These are phyloP conservation scores for Termitomyces sp. DNA, from an alignment of 768 basidiomycete genomes.

Conservation along the genomic window DNA sequence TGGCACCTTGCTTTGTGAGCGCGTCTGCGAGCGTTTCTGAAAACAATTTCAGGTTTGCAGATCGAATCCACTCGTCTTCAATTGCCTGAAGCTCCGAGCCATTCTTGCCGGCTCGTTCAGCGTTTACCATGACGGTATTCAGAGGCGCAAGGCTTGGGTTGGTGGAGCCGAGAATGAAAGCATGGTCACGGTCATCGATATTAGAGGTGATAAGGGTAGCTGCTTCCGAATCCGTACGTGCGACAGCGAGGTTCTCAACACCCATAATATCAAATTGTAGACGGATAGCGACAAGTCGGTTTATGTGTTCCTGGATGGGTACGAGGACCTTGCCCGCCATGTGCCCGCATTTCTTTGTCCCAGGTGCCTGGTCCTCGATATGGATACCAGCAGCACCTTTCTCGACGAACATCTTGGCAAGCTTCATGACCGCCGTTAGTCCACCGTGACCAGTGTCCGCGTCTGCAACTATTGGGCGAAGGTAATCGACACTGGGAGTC, in stretches of 20 bases:
- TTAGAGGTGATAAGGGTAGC: slow-evolving; percentile 96
- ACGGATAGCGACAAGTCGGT: slow-evolving; percentile 94
- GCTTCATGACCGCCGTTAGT: slow-evolving; percentile 97
- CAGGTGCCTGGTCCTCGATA: slow-evolving; percentile 95
- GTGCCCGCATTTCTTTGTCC: slow-evolving; percentile 94
- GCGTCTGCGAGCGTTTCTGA: slow-evolving; percentile 67
- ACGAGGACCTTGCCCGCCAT: slow-evolving; percentile 98
- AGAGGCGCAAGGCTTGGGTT: slow-evolving; percentile 67
- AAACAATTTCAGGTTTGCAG: slow-evolving; percentile 80
- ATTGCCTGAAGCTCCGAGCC: slow-evolving; percentile 80
- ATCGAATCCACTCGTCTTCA: slow-evolving; percentile 81
- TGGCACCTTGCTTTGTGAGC: slow-evolving; percentile 51
- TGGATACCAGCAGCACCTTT: slow-evolving; percentile 98
- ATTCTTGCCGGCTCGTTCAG: slow-evolving; percentile 73
- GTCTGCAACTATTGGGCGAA: slow-evolving; percentile 93
- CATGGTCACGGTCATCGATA: slow-evolving; percentile 95
- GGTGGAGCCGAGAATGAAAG: slow-evolving; percentile 92
- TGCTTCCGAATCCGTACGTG: slow-evolving; percentile 95
- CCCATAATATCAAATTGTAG: slow-evolving; percentile 99
- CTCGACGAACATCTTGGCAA: slow-evolving; percentile 98
- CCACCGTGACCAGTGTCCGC: slow-evolving; percentile 99
- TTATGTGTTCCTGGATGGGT: slow-evolving; percentile 96
- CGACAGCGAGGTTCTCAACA: slow-evolving; percentile 88
- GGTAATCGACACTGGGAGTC: slow-evolving; percentile 77
- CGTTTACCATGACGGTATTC: slow-evolving; percentile 76